phyloP scores from a whole-genome alignment of 257 asterid species.

The Salvia rosmarinus region DNA sequence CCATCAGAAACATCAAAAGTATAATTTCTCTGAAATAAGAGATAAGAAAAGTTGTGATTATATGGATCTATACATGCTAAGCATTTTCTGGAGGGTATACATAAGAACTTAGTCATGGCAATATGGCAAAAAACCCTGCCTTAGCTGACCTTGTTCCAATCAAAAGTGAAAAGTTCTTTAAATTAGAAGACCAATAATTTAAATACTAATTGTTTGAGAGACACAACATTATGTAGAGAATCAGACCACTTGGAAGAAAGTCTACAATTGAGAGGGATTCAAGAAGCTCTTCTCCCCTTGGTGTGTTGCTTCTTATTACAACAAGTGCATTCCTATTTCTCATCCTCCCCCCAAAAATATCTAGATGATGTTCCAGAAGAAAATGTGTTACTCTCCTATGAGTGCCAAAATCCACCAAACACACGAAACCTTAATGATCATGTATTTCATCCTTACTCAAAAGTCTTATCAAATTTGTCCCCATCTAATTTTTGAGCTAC shows the following conservation, averaged over 20 bases:
- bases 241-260: slow-evolving; percentile 1
- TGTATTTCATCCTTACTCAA: neutral
- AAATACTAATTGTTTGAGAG: slow-evolving; percentile 5
- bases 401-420: slow-evolving; percentile 32
- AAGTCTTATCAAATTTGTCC: neutral
- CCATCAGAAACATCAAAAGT: slow-evolving; percentile 94
- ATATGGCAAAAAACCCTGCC: slow-evolving; percentile 16
- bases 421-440: slow-evolving; percentile 1
- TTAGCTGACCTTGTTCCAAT: slow-evolving; percentile 19
- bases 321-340: neutral
- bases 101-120: neutral
- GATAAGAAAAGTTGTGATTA: slow-evolving; percentile 27
- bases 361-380: slow-evolving; percentile 21
- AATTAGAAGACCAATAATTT: slow-evolving; percentile 4
- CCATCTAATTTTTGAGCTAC: neutral
- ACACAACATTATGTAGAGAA: neutral
- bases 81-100: neutral
- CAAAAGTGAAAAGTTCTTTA: neutral
- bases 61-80: slow-evolving; percentile 12
- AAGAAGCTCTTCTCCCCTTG: slow-evolving; percentile 19
- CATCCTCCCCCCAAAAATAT: neutral
- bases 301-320: slow-evolving; percentile 13
- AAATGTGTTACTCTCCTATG: neutral
- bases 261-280: slow-evolving; percentile 2
- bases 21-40: slow-evolving; percentile 73